Evolutionary conservation across 2,329 filamentous ascomycete genomes (phyloP), one percentile per base, ranked within the genome.

Genomic region (Cercospora sp.): DNA sequence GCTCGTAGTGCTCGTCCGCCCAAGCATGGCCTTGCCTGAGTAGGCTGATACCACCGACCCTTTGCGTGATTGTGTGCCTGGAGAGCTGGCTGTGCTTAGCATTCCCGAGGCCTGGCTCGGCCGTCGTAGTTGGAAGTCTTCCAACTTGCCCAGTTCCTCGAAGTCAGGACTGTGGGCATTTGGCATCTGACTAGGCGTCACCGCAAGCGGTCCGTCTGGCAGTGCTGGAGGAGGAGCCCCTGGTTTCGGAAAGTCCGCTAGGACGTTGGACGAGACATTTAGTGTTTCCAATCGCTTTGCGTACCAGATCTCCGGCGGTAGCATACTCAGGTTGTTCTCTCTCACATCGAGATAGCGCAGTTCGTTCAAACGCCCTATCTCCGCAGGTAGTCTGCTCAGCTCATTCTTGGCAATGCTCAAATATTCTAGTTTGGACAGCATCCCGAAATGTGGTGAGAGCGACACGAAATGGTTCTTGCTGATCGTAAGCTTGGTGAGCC

Each of bases 381-480:
- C 93, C 0, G 91, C 80, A 3, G 95, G 95, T 31, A 99, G 83
- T 72, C 92, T 89, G 68, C 90, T 91, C 3, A 99, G 85, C 0
- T 91, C 90, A 77, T 99, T 99, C 79, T 94, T 92, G 45, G 94
- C 93, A 71, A 98, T 93, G 79, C 93, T 98, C 76, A 99, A 90
- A 79, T 96, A 90, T 76, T 98, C 94, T 31, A 99, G 83, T 72
- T 89, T 91, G 70, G 87, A 88, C 55, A 99, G 82, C 70, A 90
- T 91, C 16, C 94, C 94, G 68, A 99, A 91, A 69, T 96, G 90
- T 64, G 88, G 86, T 0, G 94, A 95, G 26, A 99, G 83, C 0
- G 92, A 94, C 0, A 95, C 93, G 74, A 99, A 96, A 77, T 97
- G 96, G 76, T 99, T 99, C 77, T 92, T 94, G 80, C 97, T 94